Percentiles rank a stretch among this genome's conserved stretches.
phyloP scores from a whole-genome alignment of 129 eudicot species.

The Logfia minima region DNA sequence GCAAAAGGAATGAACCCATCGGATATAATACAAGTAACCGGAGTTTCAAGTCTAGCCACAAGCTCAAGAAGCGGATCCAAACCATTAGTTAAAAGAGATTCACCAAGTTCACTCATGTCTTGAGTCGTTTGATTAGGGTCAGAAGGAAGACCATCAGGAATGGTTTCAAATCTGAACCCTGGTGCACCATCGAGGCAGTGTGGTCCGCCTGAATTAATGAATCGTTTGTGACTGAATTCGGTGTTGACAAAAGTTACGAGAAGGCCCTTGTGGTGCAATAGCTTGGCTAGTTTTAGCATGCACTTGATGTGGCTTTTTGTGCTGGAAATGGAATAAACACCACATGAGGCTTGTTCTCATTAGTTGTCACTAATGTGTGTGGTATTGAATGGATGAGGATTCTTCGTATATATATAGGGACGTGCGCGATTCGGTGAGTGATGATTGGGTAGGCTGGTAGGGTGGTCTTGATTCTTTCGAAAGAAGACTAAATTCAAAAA shows the following conservation, averaged over 20 bases:
- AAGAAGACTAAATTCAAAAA: too few relatives aligned
- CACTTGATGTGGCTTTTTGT: too few relatives aligned
- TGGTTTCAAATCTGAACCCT: background rate
- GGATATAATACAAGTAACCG: background rate
- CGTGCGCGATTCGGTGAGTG: too few relatives aligned
- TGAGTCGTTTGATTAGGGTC: background rate
- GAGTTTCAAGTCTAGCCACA: background rate
- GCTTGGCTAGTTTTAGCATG: background rate
- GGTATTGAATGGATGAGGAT: too few relatives aligned
- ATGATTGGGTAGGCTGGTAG: too few relatives aligned
- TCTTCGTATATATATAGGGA: too few relatives aligned
- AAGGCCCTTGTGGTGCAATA: background rate
- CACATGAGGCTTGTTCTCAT: too few relatives aligned
- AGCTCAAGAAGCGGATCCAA: background rate
- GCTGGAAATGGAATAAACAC: too few relatives aligned
- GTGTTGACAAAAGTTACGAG: background rate
- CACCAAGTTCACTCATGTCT: background rate
- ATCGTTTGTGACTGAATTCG: background rate
- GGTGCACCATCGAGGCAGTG: background rate
- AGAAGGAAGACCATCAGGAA: background rate
- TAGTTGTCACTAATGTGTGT: too few relatives aligned
- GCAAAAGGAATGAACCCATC: background rate
- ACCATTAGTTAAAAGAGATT: background rate
- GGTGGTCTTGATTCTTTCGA: too few relatives aligned
- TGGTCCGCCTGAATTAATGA: background rate